Percentiles rank a stretch among this genome's conserved stretches.
Evolutionary conservation across 1,284 basidiomycete species (phyloP).

Genomic region (Tilletia indica): DNA sequence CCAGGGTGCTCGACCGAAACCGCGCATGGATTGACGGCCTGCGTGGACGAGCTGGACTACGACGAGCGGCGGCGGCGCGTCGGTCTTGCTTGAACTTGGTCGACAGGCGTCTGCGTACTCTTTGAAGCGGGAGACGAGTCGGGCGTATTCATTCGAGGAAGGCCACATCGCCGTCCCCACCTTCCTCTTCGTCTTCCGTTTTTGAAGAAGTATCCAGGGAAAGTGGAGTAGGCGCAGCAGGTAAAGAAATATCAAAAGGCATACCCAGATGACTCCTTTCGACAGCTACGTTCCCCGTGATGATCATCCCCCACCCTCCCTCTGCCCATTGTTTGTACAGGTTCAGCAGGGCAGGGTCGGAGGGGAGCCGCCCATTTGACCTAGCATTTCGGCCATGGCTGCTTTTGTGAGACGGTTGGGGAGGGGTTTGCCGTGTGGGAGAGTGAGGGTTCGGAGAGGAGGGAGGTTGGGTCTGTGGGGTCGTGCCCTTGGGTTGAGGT

Average conservation of each 20-base stretch:
- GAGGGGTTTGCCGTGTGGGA: slow-evolving; percentile 63
- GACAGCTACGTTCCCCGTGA: slow-evolving; percentile 84
- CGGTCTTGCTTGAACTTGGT: slow-evolving; percentile 23
- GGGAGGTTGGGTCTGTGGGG: not conserved
- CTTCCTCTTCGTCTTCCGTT: not conserved
- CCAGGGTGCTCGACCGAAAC: slow-evolving; percentile 64
- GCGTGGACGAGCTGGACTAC: slow-evolving; percentile 80
- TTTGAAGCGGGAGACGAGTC: not conserved
- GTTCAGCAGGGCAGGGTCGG: slow-evolving; percentile 60
- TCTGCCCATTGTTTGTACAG: slow-evolving; percentile 77
- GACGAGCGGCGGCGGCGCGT: slow-evolving; percentile 39
- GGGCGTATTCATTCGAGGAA: not conserved
- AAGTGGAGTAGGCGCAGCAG: slow-evolving; percentile 41
- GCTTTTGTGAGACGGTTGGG: slow-evolving; percentile 61
- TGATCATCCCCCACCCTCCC: slow-evolving; percentile 80
- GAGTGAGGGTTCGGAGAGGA: slow-evolving; percentile 60
- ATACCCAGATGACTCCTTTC: slow-evolving; percentile 70
- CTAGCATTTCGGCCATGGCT: slow-evolving; percentile 50
- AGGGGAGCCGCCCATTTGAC: slow-evolving; percentile 39
- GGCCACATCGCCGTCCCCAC: slow-evolving; percentile 7
- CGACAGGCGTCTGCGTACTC: not conserved
- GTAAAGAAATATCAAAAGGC: slow-evolving; percentile 75
- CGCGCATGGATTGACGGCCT: slow-evolving; percentile 77
- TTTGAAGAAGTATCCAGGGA: not conserved
- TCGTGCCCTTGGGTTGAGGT: not conserved